A percentile compares a stretch with the other conserved stretches of the same genome.
Evolutionary conservation across 2,329 filamentous ascomycete species (phyloP).

Genomic region (Trichoderma harzianum): DNA sequence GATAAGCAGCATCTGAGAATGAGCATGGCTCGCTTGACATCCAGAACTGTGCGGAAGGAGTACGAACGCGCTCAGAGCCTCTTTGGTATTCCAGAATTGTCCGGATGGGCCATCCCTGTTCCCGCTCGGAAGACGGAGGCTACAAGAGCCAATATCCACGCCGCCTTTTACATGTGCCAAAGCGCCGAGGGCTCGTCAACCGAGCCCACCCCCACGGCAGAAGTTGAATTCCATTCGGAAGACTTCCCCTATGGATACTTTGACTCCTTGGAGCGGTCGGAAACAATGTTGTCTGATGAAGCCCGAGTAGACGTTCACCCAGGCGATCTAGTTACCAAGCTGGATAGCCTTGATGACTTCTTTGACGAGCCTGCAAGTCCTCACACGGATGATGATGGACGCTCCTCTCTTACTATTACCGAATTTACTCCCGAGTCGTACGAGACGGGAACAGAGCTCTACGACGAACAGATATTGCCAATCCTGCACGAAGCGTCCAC

Average conservation of each 20-base stretch:
- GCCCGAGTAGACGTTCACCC: conserved; percentile 62
- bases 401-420: conserved; percentile 60
- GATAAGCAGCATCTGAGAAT: conserved; percentile 93
- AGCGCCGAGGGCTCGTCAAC: conserved; percentile 56
- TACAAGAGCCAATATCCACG: conserved; percentile 89
- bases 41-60: conserved; percentile 83
- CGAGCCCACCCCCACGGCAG: conserved; percentile 68
- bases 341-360: conserved; percentile 78
- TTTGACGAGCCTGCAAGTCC: conserved; percentile 68
- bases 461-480: conserved; percentile 89
- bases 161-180: conserved; percentile 91
- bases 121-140: conserved; percentile 84
- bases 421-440: conserved; percentile 63
- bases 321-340: conserved; percentile 76
- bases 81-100: conserved; percentile 93
- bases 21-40: conserved; percentile 93
- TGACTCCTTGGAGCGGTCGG: conserved; percentile 67
- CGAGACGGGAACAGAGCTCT: conserved; percentile 71
- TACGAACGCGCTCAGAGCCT: conserved; percentile 92
- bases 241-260: conserved; percentile 83
- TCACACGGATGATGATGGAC: conserved; percentile 54
- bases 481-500: conserved; percentile 83
- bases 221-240: conserved; percentile 89
- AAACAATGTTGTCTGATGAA: conserved; percentile 92
- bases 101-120: conserved; percentile 92